Base-by-base conservation (phyloP, 2,329 filamentous ascomycete species). In the Cladosporium sp. region DNA sequence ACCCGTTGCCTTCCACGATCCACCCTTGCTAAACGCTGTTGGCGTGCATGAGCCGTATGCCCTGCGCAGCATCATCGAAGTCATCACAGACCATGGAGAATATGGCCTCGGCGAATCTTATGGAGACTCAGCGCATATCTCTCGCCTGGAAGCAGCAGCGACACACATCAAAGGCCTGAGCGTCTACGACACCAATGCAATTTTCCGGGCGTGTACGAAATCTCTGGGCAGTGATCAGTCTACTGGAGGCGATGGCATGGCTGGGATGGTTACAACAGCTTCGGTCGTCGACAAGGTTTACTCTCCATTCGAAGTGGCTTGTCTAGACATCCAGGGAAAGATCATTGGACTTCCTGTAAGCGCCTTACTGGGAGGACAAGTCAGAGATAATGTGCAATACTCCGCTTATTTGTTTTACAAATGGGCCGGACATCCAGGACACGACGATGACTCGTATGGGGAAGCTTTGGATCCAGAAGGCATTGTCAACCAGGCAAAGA, bases 71-170 rank as follows among this genome's bases (percentile, higher is more conserved):
- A 48, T 64, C 34, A 57, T 64, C 25, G 61, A 58, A 43, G 28
- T 64, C 34, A n/a, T 64, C 5, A 48, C 61, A 25, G 51, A 64
- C 51, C n/a, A 39, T 5, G 23, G 32, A 10, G 16, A 25, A 5
- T 58, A 64, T 49, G 61, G 61, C 51, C 61, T 64, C 1, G 61
- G 61, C 21, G 61, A 64, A 32, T 64, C 61, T 16, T 64, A 64
- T 34, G 61, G 61, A 16, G 61, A 58, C 51, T 56, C 61, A 23
- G 57, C 61, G 16, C 61, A 64, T 26, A 56, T 64, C 14, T 39
- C 48, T 26, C 61, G 61, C 14, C 51, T 64, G n/a, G 28, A 57
- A 39, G 51, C 30, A 46, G 61, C 61, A 18, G 34, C 54, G 16
- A 25, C 3, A n/a, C 28, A 25, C 10, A 39, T 30, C 39, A 46